Percentiles rank a stretch among this genome's conserved stretches.
Conservation (phyloP, 176 grass and related monocot species). For the Triticum turgidum region DNA sequence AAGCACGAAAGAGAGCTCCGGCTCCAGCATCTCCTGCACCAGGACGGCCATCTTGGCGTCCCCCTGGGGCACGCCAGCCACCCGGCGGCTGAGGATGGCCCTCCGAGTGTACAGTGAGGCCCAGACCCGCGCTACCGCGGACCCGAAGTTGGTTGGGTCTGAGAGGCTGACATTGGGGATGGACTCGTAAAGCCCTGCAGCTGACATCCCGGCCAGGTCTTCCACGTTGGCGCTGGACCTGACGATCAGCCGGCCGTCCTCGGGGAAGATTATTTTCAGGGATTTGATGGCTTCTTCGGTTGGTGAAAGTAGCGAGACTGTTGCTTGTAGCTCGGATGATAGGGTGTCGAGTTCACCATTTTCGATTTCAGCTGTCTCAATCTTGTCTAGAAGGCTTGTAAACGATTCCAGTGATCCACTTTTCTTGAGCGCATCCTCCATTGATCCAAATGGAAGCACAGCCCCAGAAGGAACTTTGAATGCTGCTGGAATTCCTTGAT, state of each 20-base stretch:
- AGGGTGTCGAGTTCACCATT: constrained; percentile 77
- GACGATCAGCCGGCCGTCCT: constrained; percentile 64
- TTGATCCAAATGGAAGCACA: constrained; percentile 93
- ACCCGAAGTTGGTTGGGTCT: constrained; percentile 51
- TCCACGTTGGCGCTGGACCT: constrained; percentile 97
- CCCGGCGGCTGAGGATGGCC: constrained; percentile 81
- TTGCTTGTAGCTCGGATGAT: constrained; percentile 62
- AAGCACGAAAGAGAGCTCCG: constrained; percentile 89
- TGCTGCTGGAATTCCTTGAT: constrained; percentile 71
- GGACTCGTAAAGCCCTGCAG: constrained; percentile 90
- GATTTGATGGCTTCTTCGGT: constrained; percentile 51
- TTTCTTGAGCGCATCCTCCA: constrained; percentile 83
- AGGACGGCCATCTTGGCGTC: constrained; percentile 86
- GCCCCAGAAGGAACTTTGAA: constrained; percentile 77
- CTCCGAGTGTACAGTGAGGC: constrained; percentile 94
- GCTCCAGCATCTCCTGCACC: constrained; percentile 85
- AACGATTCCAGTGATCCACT: constrained; percentile 66
- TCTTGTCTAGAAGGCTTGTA: constrained; percentile 56
- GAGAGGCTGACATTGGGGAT: constrained; percentile 82
- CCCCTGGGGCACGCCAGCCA: constrained; percentile 67
- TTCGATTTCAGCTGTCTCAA: constrained; percentile 68
- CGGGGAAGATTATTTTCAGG: constrained; percentile 50
- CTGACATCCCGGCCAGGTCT: constrained; percentile 97
- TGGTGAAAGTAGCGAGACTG: constrained; percentile 59
- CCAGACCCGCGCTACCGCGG: constrained; percentile 68